Conservation (phyloP, 129 eudicot genomes). For the Mikania micrantha region DNA sequence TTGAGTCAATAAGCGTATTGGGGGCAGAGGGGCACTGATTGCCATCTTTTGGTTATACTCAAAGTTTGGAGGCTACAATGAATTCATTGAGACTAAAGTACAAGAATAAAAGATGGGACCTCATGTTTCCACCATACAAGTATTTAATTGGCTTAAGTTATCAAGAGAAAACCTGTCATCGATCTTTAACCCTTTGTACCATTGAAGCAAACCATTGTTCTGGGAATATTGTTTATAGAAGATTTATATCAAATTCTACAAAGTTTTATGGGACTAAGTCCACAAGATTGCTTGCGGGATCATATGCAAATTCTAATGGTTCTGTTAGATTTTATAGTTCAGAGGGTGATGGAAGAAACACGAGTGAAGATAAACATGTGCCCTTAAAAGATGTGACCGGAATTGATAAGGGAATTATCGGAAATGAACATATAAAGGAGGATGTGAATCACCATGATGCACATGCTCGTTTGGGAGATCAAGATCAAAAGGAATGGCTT, state of each 20-base stretch:
- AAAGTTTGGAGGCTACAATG: slow-evolving; percentile 43
- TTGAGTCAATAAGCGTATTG: slow-evolving; percentile 1
- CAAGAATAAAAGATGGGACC: slow-evolving; percentile 54
- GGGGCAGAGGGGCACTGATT: slow-evolving; percentile 8
- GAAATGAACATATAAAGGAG: slow-evolving; percentile 22
- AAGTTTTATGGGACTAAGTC: slow-evolving; percentile 16
- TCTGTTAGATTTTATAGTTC: slow-evolving; percentile 65
- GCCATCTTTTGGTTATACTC: slow-evolving; percentile 5
- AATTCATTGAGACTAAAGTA: slow-evolving; percentile 61
- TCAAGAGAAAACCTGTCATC: slow-evolving; percentile 19
- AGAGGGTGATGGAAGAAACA: slow-evolving; percentile 72
- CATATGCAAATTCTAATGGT: slow-evolving; percentile 23
- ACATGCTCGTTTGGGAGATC: slow-evolving; percentile 82
- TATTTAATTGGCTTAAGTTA: slow-evolving; percentile 26
- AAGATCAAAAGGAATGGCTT: slow-evolving; percentile 96
- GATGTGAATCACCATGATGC: slow-evolving; percentile 44
- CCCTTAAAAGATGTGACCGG: slow-evolving; percentile 43
- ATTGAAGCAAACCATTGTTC: slow-evolving; percentile 10
- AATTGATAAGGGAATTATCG: slow-evolving; percentile 35
- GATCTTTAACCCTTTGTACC: slow-evolving; percentile 15
- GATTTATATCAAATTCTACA: slow-evolving; percentile 41
- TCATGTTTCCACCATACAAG: slow-evolving; percentile 47
- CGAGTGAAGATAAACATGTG: slow-evolving; percentile 57
- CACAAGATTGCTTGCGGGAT: slow-evolving; percentile 25
- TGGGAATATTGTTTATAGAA: slow-evolving; percentile 28